Evolutionary conservation across 225 moss, liverwort and hornwort species (phyloP).

Genomic region (Bryoerythrophyllum caledonicum): DNA sequence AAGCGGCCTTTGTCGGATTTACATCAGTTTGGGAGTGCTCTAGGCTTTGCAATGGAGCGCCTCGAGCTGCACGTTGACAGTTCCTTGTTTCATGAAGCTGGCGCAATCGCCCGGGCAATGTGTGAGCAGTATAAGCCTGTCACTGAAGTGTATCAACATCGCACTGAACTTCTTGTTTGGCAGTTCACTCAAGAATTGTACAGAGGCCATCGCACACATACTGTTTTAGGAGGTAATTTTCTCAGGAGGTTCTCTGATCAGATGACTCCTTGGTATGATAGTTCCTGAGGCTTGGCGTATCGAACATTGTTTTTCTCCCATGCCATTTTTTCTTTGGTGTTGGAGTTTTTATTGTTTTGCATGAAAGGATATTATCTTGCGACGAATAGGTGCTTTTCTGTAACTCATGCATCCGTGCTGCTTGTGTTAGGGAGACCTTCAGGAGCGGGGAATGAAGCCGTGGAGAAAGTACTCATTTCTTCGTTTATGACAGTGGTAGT

Average conservation of each 20-base stretch:
- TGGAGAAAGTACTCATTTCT: slow-evolving; percentile 76
- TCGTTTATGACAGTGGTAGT: slow-evolving; percentile 75
- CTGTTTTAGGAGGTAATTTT: slow-evolving; percentile 45
- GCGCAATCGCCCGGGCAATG: slow-evolving; percentile 79
- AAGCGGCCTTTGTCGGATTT: slow-evolving; percentile 35
- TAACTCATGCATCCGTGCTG: slow-evolving; percentile 16
- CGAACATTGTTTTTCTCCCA: background rate
- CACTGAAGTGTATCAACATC: slow-evolving; percentile 40
- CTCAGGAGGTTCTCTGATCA: slow-evolving; percentile 3
- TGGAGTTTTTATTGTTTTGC: background rate
- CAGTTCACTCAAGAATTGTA: slow-evolving; percentile 65
- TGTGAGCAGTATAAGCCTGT: slow-evolving; percentile 75
- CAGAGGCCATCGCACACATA: slow-evolving; percentile 55
- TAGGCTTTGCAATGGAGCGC: slow-evolving; percentile 51
- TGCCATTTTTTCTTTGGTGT: slow-evolving; percentile 1
- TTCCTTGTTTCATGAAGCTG: slow-evolving; percentile 73
- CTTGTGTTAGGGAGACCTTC: slow-evolving; percentile 41
- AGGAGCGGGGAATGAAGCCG: slow-evolving; percentile 36
- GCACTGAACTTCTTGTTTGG: slow-evolving; percentile 60
- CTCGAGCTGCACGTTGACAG: slow-evolving; percentile 60
- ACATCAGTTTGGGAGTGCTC: slow-evolving; percentile 42
- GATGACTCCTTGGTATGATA: slow-evolving; percentile 8
- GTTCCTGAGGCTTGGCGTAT: slow-evolving; percentile 11
- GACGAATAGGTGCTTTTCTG: slow-evolving; percentile 1
- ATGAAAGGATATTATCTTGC: background rate